Base-by-base conservation (phyloP, 108 stramenopile species). In the Stephanodiscus triporus region DNA sequence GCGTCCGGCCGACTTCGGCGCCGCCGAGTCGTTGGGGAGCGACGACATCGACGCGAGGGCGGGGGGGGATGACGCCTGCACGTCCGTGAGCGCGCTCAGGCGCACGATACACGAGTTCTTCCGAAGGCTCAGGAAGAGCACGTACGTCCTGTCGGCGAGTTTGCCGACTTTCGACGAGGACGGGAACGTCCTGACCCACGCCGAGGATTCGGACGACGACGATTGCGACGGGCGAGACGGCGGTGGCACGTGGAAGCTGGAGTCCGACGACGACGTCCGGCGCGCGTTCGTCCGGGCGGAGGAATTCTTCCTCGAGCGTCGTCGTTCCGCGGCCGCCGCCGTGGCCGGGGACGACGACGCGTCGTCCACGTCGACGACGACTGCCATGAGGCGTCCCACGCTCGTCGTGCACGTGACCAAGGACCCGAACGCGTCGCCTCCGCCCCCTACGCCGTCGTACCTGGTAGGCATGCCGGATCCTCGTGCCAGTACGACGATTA, bases 381-480 rank as follows among this genome's bases (percentile, higher is more conserved):
- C 48, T 2, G 24, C 48, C 10, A 58, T 93, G 78, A 87, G 87
- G 70, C 84, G 94, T 63, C 94, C 91, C 20, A 86, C 91, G 0
- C 78, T 93, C 56, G 64, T 90, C 24, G 70, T 95, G 26, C 84
- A 90, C 64, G 85, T 95, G 0, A 72, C 77, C 19, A 88, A 91
- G 64, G 82, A 95, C 70, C 94, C 94, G n/a, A 82, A 95, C 76
- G 90, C 90, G 14, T 90, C 94, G 4, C 84, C 87, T 9, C 91
- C 91, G n/a, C 81, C 82, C n/a, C 88, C 88, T 2, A 79, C 81
- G 22, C 91, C 92, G 13, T 62, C 78, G 10, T 95, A 93, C 77
- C 79, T 93, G 7, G 61, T 70, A 0, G 80, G 78, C 36, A 85
- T 95, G 87, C 63, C 87, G 0, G 88, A 95, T 87, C 94, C 94